Percentiles rank a stretch among this genome's conserved stretches.
Evolutionary conservation across 306 rosid genomes (phyloP).

Genomic region (Citrullus amarus): DNA sequence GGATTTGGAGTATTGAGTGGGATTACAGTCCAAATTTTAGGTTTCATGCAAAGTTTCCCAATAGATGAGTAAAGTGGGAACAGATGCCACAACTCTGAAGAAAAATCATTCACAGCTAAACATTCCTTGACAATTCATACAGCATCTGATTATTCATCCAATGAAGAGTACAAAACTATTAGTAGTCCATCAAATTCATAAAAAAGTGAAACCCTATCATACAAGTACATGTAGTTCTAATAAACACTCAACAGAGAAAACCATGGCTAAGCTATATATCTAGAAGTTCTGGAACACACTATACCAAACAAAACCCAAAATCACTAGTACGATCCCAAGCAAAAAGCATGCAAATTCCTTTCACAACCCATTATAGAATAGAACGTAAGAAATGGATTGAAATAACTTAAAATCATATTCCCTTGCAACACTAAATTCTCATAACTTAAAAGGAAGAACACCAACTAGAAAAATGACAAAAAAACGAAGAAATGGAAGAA

Average conservation of each 20-base stretch:
- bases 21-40: not conserved
- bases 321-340: not conserved
- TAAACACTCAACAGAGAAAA: not conserved
- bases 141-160: not conserved
- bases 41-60: not conserved
- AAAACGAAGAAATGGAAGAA: no score
- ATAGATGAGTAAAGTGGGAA: not conserved
- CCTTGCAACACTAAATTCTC: not conserved
- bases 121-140: not conserved
- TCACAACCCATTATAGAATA: not conserved
- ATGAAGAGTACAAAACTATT: not conserved
- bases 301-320: not conserved
- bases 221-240: not conserved
- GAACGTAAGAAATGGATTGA: not conserved
- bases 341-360: not conserved
- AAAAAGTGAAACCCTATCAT: not conserved
- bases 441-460: no score
- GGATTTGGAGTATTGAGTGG: not conserved
- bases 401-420: not conserved
- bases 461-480: no score
- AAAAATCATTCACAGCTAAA: not conserved
- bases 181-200: not conserved
- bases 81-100: not conserved
- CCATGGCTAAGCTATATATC: not conserved
- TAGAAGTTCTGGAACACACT: not conserved